Evolutionary conservation across 2,329 filamentous ascomycete genomes (phyloP).

Genomic region (Aphanocladium album): DNA sequence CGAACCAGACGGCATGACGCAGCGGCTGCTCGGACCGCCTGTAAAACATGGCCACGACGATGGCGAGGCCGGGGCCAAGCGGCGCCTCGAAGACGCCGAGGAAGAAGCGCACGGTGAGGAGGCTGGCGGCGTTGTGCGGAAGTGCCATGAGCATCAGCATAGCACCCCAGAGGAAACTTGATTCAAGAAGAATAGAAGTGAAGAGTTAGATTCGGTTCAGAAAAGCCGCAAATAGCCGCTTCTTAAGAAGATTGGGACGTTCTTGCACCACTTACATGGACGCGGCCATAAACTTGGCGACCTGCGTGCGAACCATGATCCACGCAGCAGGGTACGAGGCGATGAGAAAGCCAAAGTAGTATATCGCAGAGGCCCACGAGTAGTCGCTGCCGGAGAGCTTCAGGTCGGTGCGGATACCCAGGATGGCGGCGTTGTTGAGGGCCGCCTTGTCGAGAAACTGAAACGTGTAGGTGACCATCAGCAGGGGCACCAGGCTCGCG

Average conservation of each 20-base stretch:
- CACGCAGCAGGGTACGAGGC: constrained; percentile 23
- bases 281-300: constrained; percentile 23
- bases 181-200: too few relatives aligned
- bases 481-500: constrained; percentile 45
- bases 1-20: constrained; percentile 24
- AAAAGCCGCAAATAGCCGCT: not conserved
- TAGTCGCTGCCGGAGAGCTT: constrained; percentile 44
- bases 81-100: constrained; percentile 27
- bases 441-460: constrained; percentile 58
- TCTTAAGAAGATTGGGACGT: not conserved
- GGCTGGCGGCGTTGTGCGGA: constrained; percentile 16
- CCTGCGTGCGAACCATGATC: constrained; percentile 22
- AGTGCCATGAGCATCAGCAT: constrained; percentile 19
- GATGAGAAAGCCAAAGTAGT: constrained; percentile 46
- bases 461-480: constrained; percentile 51
- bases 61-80: constrained; percentile 25
- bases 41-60: constrained; percentile 31
- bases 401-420: constrained; percentile 43
- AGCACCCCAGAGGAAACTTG: constrained; percentile 13
- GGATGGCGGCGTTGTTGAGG: constrained; percentile 45
- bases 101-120: constrained; percentile 28
- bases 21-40: constrained; percentile 25
- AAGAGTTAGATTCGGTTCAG: too few relatives aligned
- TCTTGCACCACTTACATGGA: constrained; percentile 15
- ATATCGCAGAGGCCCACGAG: constrained; percentile 45